Conservation (phyloP, 495 filamentous ascomycete genomes). For the Penicillium malachiteum region DNA sequence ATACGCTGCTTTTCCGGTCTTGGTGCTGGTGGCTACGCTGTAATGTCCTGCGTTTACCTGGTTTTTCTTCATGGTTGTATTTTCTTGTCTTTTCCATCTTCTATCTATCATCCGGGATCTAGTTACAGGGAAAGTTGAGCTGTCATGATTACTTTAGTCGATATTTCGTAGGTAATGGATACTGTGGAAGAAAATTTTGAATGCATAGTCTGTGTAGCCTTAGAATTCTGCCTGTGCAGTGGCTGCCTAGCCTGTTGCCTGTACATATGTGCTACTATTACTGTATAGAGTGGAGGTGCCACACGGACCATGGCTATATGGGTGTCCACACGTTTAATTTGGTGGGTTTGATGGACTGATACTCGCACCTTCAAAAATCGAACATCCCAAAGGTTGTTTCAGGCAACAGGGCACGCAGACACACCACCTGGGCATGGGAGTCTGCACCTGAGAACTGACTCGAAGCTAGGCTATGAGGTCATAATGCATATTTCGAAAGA, state of each 20-base stretch:
- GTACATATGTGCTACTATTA: background rate
- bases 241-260: background rate
- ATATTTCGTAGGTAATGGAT: background rate
- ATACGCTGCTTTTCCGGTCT: background rate
- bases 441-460: no score
- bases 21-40: background rate
- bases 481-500: background rate
- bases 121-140: background rate
- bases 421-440: no score
- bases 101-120: background rate
- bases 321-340: no score
- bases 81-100: background rate
- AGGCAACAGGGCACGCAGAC: no score
- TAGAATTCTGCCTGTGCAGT: background rate
- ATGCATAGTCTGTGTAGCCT: background rate
- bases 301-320: no score
- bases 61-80: background rate
- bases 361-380: no score
- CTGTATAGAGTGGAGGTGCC: no score
- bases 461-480: background rate
- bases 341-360: no score
- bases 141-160: background rate
- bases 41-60: conserved; percentile 1
- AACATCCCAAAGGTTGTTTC: no score
- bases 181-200: background rate